A percentile compares a stretch with the other conserved stretches of the same genome.
Conservation (phyloP, 305 asterid genomes). For the Fraxinus latifolia region DNA sequence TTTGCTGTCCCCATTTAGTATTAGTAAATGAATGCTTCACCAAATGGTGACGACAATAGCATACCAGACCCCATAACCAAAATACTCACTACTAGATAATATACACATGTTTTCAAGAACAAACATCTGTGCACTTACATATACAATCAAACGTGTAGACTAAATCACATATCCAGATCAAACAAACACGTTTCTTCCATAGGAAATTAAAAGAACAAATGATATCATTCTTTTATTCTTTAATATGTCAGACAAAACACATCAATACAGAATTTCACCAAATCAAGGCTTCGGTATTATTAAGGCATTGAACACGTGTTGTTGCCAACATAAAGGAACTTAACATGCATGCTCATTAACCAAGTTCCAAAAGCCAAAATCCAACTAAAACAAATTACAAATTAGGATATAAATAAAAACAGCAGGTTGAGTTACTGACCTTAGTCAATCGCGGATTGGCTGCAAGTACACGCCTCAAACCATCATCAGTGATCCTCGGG, state of each 20-base stretch:
- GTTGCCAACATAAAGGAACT: neutral
- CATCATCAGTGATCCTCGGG: conserved; percentile 59
- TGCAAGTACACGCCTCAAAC: conserved; percentile 62
- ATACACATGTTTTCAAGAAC: neutral
- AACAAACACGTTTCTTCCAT: conserved; percentile 12
- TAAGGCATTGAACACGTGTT: neutral
- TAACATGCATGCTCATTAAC: neutral
- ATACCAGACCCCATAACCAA: neutral
- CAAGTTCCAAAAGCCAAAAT: neutral
- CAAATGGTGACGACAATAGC: neutral
- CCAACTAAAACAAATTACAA: neutral
- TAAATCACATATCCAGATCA: neutral
- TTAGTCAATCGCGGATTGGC: conserved; percentile 60
- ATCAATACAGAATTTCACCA: neutral
- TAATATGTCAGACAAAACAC: neutral
- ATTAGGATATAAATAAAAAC: neutral
- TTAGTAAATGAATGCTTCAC: neutral
- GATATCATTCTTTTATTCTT: neutral
- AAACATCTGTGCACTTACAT: neutral
- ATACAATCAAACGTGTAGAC: neutral
- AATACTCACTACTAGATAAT: neutral
- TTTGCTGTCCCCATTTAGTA: neutral
- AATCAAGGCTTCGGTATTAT: neutral
- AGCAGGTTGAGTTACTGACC: conserved; percentile 40
- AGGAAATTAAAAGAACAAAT: conserved; percentile 9